Conservation (phyloP, 129 eudicot genomes). For the Mikania micrantha region DNA sequence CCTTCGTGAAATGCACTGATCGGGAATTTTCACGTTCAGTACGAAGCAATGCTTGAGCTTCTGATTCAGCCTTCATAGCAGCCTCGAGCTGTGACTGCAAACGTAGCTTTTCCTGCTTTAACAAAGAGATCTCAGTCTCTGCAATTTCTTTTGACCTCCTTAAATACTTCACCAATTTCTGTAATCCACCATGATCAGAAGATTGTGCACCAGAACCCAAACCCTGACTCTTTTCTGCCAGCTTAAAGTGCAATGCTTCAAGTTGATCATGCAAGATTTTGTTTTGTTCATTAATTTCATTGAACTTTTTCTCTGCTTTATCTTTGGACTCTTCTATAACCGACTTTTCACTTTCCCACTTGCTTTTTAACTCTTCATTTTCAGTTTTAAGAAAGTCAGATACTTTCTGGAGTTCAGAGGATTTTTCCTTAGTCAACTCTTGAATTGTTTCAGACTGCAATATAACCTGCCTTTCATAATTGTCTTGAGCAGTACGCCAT, state of each 20-base stretch:
- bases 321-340: conserved; percentile 47
- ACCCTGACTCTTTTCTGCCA: conserved; percentile 57
- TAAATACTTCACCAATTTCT: conserved; percentile 77
- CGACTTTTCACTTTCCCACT: conserved; percentile 68
- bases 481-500: conserved; percentile 74
- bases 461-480: conserved; percentile 92
- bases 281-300: conserved; percentile 77
- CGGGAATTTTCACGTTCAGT: conserved; percentile 63
- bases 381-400: conserved; percentile 53
- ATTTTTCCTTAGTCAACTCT: conserved; percentile 73
- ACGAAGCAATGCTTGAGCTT: conserved; percentile 61
- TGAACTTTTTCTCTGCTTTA: conserved; percentile 59
- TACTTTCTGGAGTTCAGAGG: conserved; percentile 55
- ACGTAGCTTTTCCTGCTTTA: conserved; percentile 86
- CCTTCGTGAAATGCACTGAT: conserved; percentile 55
- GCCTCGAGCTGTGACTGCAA: conserved; percentile 87
- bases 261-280: conserved; percentile 65
- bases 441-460: conserved; percentile 92
- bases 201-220: conserved; percentile 24
- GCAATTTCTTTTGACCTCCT: conserved; percentile 92
- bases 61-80: conserved; percentile 67
- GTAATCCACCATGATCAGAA: conserved; percentile 64
- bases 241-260: conserved; percentile 79
- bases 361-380: conserved; percentile 65
- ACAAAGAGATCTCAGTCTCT: conserved; percentile 83